Evolutionary conservation across 345 rosid genomes (phyloP).

Genomic region (Camelina neglecta): DNA sequence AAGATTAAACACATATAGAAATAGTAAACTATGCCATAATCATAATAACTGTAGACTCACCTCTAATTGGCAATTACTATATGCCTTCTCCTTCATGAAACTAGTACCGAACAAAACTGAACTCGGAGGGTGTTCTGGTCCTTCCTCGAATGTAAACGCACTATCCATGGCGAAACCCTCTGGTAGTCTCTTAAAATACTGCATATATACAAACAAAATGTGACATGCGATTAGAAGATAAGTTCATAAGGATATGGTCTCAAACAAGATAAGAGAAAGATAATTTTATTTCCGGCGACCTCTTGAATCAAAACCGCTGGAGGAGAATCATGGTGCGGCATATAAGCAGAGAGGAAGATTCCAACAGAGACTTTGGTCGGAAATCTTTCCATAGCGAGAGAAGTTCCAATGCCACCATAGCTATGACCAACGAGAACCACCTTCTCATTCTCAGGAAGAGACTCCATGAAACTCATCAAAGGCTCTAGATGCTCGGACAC

Average conservation of each 20-base stretch:
- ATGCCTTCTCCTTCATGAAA: constrained; percentile 47
- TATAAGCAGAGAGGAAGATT: constrained; percentile 54
- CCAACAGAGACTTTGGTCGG: constrained; percentile 55
- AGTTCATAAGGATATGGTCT: neutral
- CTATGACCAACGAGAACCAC: constrained; percentile 71
- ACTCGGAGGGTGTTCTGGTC: constrained; percentile 41
- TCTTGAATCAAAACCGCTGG: constrained; percentile 33
- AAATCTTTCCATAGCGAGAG: constrained; percentile 62
- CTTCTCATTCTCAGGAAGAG: constrained; percentile 48
- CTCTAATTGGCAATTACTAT: constrained; percentile 37
- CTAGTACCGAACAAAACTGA: constrained; percentile 44
- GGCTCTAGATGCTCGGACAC: constrained; percentile 55
- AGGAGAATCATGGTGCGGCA: constrained; percentile 56
- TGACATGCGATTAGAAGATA: constrained; percentile 7
- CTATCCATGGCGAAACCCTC: constrained; percentile 46
- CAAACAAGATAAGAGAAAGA: neutral
- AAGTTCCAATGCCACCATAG: constrained; percentile 53
- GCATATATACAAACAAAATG: constrained; percentile 23
- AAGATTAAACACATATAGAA: neutral
- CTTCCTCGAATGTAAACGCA: constrained; percentile 46
- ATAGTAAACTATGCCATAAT: neutral
- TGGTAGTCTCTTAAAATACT: constrained; percentile 47
- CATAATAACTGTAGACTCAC: constrained; percentile 10
- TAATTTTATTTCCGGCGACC: constrained; percentile 36
- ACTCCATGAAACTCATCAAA: constrained; percentile 58